Evolutionary conservation across 495 filamentous ascomycete genomes (phyloP).

Genomic region (Trichoderma orchidacearum): DNA sequence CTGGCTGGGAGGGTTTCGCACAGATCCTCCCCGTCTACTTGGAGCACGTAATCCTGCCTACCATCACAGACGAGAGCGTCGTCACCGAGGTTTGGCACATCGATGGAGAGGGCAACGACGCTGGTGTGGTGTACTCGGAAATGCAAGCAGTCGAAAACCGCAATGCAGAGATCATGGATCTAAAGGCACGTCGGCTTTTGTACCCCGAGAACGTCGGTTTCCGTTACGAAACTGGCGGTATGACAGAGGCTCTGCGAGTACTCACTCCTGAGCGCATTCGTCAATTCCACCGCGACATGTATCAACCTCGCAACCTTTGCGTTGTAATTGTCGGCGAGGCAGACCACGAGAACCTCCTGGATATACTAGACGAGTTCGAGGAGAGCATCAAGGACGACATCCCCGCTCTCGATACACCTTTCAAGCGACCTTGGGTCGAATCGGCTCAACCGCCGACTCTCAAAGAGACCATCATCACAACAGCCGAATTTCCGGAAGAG

Average conservation of each 20-base stretch:
- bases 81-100: slow-evolving; percentile 96
- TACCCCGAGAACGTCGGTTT: slow-evolving; percentile 89
- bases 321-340: slow-evolving; percentile 82
- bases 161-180: slow-evolving; percentile 68
- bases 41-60: slow-evolving; percentile 85
- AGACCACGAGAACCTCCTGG: slow-evolving; percentile 64
- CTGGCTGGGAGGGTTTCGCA: slow-evolving; percentile 92
- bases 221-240: slow-evolving; percentile 90
- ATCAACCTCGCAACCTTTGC: slow-evolving; percentile 92
- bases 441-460: slow-evolving; percentile 63
- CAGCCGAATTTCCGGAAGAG: slow-evolving; percentile 87
- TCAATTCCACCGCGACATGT: slow-evolving; percentile 91
- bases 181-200: slow-evolving; percentile 58
- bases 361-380: slow-evolving; percentile 78
- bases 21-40: slow-evolving; percentile 91
- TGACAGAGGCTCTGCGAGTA: slow-evolving; percentile 83
- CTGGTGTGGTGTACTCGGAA: slow-evolving; percentile 96
- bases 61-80: slow-evolving; percentile 81
- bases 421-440: slow-evolving; percentile 80
- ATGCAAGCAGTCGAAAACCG: slow-evolving; percentile 94
- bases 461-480: slow-evolving; percentile 53
- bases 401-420: slow-evolving; percentile 56
- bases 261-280: slow-evolving; percentile 82
- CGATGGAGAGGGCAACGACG: slow-evolving; percentile 85
- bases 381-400: slow-evolving; percentile 71